Conservation (phyloP, 148 eudicot species). For the Bassia scoparia region DNA sequence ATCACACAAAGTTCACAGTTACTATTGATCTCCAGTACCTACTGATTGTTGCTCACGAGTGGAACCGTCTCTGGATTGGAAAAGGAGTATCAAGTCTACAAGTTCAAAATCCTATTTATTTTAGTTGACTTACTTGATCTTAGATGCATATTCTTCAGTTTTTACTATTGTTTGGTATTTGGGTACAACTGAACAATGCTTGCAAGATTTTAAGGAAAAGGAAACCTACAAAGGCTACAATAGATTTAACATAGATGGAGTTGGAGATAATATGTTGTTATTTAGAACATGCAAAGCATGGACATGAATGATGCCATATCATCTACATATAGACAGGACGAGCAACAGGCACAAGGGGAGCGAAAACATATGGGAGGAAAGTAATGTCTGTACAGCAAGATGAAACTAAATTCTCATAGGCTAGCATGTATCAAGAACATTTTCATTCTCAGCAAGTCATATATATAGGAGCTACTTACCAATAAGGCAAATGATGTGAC, state of each 20-base stretch:
- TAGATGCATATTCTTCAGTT: background rate
- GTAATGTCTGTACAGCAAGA: background rate
- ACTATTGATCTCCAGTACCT: background rate
- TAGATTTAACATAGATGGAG: background rate
- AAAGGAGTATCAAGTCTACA: too few species aligned
- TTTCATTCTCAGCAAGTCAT: background rate
- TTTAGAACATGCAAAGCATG: background rate
- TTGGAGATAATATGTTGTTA: background rate
- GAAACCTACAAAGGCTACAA: background rate
- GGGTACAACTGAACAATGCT: background rate
- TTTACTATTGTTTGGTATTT: background rate
- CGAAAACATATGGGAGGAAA: background rate
- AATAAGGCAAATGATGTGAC: conserved; percentile 72
- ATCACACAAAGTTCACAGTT: background rate
- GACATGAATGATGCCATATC: background rate
- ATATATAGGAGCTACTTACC: conserved; percentile 38
- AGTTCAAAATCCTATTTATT: background rate
- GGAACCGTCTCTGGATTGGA: background rate
- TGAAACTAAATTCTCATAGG: background rate
- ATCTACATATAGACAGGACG: background rate
- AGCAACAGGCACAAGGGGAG: background rate
- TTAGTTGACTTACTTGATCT: background rate
- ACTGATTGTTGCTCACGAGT: background rate
- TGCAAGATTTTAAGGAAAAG: background rate
- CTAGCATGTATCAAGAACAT: background rate